A percentile compares a stretch with the other conserved stretches of the same genome.
Conservation (phyloP, 805 yeast genomes). For the Candida coquimbonensis region DNA sequence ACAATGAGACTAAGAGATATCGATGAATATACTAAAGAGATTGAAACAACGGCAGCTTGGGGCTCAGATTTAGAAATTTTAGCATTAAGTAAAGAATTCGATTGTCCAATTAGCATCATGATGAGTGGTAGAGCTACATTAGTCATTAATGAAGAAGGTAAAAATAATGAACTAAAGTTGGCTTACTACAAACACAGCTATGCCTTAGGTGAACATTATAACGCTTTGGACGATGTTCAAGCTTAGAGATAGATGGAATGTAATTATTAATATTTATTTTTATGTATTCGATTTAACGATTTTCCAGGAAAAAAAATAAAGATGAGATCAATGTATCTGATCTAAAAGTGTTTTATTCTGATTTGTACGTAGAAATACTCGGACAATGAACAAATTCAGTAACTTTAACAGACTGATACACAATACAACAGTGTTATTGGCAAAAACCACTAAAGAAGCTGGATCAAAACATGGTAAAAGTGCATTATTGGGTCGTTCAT, state of each 20-base stretch:
- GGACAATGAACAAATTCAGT: background rate
- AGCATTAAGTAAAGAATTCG: constrained; percentile 67
- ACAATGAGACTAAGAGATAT: constrained; percentile 60
- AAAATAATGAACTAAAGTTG: constrained; percentile 49
- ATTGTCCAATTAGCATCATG: constrained; percentile 68
- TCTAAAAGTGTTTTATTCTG: too few relatives aligned
- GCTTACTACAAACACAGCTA: constrained; percentile 81
- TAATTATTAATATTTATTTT: background rate
- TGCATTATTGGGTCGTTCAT: constrained; percentile 21
- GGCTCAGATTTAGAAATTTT: constrained; percentile 91
- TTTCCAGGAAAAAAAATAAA: background rate
- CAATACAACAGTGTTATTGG: constrained; percentile 1
- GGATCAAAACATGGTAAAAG: constrained; percentile 3
- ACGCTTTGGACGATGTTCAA: constrained; percentile 52
- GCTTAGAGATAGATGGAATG: background rate
- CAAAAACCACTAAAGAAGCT: constrained; percentile 13
- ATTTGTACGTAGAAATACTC: too few relatives aligned
- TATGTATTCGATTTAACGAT: background rate
- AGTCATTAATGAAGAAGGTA: constrained; percentile 47
- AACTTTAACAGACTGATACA: constrained; percentile 8
- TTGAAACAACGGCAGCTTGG: constrained; percentile 84
- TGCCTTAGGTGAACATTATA: constrained; percentile 94
- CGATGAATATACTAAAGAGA: constrained; percentile 57
- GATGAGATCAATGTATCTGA: too few relatives aligned
- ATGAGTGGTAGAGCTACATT: constrained; percentile 71